These are phyloP conservation scores for Agrocybe chaxingu DNA, from an alignment of 768 basidiomycete genomes.

Conservation along the genomic window DNA sequence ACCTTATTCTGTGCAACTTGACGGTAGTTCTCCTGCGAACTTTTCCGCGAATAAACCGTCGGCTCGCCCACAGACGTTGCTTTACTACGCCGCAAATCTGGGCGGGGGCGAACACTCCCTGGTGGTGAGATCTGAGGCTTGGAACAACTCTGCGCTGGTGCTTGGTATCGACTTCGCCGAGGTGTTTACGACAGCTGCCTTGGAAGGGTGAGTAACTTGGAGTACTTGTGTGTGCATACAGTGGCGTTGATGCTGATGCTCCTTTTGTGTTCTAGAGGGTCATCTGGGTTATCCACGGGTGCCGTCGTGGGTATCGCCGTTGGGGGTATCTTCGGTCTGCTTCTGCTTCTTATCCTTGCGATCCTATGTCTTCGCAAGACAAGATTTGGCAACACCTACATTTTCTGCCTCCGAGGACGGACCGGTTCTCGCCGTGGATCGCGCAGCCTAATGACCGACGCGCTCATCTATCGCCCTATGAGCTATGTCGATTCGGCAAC, in stretches of 20 bases:
- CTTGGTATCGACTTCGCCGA: conserved; percentile 29
- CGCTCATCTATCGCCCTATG: conserved; percentile 4
- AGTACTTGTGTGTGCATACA: neutral
- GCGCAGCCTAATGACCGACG: too few species aligned
- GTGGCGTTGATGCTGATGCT: too few species aligned
- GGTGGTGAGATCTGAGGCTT: conserved; percentile 17
- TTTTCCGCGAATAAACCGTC: conserved; percentile 17
- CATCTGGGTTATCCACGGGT: conserved; percentile 9
- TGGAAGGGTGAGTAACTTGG: conserved; percentile 12
- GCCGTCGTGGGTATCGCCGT: conserved; percentile 10
- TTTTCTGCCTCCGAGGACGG: conserved; percentile 1
- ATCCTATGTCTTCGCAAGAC: too few species aligned
- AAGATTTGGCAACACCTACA: neutral
- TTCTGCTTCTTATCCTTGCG: neutral
- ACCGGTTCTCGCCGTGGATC: conserved; percentile 1
- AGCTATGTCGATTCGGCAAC: neutral
- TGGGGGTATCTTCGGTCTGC: neutral
- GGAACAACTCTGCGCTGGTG: conserved; percentile 8
- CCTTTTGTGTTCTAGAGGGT: neutral
- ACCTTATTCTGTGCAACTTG: conserved; percentile 26
- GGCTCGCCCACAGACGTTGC: conserved; percentile 21
- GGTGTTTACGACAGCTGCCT: conserved; percentile 22
- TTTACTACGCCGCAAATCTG: conserved; percentile 26
- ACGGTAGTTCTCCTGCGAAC: conserved; percentile 16
- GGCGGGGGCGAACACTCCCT: conserved; percentile 28